Base-by-base conservation (phyloP, 1,284 basidiomycete genomes). In the Tremellales sp. region DNA sequence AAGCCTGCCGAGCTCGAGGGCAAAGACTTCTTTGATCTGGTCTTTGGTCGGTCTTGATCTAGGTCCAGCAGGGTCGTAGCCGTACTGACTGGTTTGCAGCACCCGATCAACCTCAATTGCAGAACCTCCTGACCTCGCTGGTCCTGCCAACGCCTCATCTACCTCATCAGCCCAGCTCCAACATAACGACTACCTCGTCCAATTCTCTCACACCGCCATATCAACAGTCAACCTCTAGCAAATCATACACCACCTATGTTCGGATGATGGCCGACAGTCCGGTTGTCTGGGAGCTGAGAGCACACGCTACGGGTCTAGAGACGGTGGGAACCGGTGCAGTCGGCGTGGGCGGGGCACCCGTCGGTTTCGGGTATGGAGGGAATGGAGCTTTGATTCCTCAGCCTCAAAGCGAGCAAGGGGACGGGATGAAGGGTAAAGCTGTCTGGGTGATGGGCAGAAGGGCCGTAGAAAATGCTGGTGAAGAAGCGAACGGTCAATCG, bases 391-490 rank as follows among this genome's bases (percentile, higher is more conserved):
- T 63, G 27, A 51, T 58, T 2, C 58, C 60, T 29, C 43, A 52
- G 10, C 31, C 24, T 3, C 15, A 35, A 15, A 22, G 24, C 17
- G 26, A 24, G 12, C 3, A 10, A 17, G 33, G 26, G 3, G 13
- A 25, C 25, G 57, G 47, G 3, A 51, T 58, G 51, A 61, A 58
- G 40, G 62, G 62, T 22, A 64, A 62, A 39, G 70, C 68, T 10
- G 58, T 72, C 8, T 72, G 70, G 70, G 51, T 74, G 15, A 71
- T 72, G 69, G 68, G 65, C 2, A 49, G 68, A 24, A 55, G 58
- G 45, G 60, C 53, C 15, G 60, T 55, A 1, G 60, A 62, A 40
- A 51, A 45, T 17, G 42, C 45, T 2, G 53, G 25, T 23, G 46
- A 64, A 12, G 47, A 39, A 35, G 53, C 49, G 4, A 65, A 52